Evolutionary conservation across 1,284 basidiomycete species (phyloP).

Genomic region (Leucoagaricus sp.): DNA sequence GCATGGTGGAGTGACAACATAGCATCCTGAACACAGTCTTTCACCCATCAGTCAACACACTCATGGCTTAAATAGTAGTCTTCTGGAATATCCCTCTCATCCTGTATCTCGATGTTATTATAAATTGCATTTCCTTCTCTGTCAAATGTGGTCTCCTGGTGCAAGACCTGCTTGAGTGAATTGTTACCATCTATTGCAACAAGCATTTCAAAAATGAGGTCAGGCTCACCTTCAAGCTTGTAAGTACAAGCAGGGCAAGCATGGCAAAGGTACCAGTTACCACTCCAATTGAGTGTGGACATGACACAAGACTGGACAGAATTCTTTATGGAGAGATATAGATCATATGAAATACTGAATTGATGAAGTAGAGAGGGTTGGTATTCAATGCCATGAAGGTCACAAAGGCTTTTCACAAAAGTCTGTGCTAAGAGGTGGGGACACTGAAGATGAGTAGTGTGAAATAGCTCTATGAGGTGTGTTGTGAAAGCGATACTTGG

Average conservation of each 20-base stretch:
- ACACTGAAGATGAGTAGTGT: not conserved
- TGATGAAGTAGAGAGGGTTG: not conserved
- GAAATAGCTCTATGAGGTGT: not conserved
- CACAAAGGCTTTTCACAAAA: conserved; percentile 5
- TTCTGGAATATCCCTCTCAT: not conserved
- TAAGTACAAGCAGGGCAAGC: conserved; percentile 9
- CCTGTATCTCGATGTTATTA: not conserved
- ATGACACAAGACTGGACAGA: no score
- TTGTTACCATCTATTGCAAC: conserved; percentile 12
- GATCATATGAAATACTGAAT: conserved; percentile 4
- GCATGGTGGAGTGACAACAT: no score
- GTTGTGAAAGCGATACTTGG: not conserved
- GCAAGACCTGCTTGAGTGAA: conserved; percentile 6
- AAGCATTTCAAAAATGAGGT: conserved; percentile 1
- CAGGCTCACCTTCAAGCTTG: not conserved
- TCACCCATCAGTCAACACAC: not conserved
- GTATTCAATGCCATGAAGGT: not conserved
- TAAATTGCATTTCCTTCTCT: no score
- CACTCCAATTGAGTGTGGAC: not conserved
- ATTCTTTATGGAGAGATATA: not conserved
- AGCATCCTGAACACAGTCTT: not conserved
- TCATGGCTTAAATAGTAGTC: not conserved
- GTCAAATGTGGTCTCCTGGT: not conserved
- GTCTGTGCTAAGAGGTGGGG: conserved; percentile 10
- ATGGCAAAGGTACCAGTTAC: not conserved